Conservation (phyloP, 768 basidiomycete genomes). For the Lactarius trivialis region DNA sequence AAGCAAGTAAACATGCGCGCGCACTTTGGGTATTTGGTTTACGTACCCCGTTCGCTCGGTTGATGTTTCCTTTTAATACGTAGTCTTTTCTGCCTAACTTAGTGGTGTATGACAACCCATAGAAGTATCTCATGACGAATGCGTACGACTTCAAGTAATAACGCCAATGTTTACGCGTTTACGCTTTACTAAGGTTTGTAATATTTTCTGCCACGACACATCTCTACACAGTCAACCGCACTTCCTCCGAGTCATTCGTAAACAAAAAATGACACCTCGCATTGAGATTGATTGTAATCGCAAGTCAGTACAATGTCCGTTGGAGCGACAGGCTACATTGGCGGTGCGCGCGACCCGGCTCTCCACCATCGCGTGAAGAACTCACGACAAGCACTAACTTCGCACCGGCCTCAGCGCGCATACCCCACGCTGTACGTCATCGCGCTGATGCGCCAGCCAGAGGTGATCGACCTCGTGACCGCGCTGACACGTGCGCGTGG, state of each 20-base stretch:
- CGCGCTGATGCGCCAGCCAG: conserved; percentile 4
- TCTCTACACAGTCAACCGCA: no score
- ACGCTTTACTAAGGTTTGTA: no score
- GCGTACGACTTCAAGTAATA: no score
- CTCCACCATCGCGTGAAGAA: not conserved
- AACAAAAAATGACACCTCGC: not conserved
- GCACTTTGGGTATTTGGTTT: conserved; percentile 15
- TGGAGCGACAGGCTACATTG: not conserved
- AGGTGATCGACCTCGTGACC: no score
- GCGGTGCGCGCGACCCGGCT: not conserved
- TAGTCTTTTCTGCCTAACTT: conserved; percentile 10
- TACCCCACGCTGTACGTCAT: not conserved
- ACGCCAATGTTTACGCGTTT: no score
- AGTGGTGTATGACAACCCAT: no score
- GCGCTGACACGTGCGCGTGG: no score
- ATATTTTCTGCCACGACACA: no score
- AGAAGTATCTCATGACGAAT: no score
- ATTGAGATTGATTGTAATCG: not conserved
- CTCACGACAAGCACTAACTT: no score
- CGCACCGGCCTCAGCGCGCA: not conserved
- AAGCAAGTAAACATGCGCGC: not conserved
- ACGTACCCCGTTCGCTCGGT: conserved; percentile 4
- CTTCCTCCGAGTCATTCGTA: not conserved
- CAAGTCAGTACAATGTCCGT: not conserved
- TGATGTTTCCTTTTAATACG: conserved; percentile 14